Evolutionary conservation across 2,329 filamentous ascomycete species (phyloP).

Genomic region (Phyllosticta capitalensis): DNA sequence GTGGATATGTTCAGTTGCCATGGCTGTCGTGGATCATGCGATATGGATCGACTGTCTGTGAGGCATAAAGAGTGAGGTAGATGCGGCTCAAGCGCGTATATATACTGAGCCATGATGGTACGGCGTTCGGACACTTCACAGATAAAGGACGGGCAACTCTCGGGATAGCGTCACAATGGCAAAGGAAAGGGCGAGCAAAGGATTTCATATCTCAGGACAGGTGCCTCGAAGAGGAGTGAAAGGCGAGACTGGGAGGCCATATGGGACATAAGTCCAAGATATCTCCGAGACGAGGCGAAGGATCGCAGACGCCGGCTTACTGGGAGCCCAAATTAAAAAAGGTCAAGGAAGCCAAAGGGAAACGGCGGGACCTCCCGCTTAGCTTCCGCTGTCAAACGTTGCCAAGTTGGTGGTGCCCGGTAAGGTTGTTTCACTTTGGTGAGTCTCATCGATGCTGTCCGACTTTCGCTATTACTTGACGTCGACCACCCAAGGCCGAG

Average conservation of each 20-base stretch:
- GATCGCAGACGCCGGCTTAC: not conserved
- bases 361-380: not conserved
- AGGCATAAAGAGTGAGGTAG: not conserved
- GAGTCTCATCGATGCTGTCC: not conserved
- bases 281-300: conserved; percentile 4
- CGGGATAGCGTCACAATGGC: not conserved
- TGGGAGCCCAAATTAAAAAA: not conserved
- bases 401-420: not conserved
- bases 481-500: not conserved
- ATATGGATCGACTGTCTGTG: not conserved
- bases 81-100: not conserved
- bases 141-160: conserved; percentile 1
- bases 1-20: not conserved
- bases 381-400: not conserved
- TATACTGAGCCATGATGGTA: not conserved
- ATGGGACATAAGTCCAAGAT: conserved; percentile 5
- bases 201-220: not conserved
- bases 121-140: not conserved
- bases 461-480: not conserved
- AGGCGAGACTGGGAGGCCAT: not conserved
- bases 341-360: not conserved
- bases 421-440: not conserved
- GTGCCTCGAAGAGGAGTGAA: not conserved
- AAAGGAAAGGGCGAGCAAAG: not conserved
- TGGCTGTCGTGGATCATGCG: not conserved